Evolutionary conservation across 2,329 filamentous ascomycete species (phyloP).

Genomic region (Exophiala alcalophila): DNA sequence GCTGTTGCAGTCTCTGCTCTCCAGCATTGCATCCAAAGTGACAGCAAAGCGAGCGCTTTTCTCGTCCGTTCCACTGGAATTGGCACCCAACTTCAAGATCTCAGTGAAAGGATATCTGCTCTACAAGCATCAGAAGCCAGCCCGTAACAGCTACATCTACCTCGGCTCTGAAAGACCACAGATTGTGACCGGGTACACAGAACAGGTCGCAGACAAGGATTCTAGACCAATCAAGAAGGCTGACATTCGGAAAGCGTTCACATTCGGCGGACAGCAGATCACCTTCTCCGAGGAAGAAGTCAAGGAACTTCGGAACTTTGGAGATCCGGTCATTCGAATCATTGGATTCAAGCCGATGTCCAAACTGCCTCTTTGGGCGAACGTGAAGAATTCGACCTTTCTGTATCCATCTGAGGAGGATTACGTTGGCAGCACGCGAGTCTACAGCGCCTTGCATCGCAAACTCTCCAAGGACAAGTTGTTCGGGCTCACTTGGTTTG

Average conservation of each 20-base stretch:
- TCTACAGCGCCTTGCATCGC: slow-evolving; percentile 86
- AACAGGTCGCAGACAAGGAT: slow-evolving; percentile 68
- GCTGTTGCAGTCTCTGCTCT: slow-evolving; percentile 74
- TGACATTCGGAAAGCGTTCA: slow-evolving; percentile 89
- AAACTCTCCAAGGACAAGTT: slow-evolving; percentile 78
- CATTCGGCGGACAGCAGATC: slow-evolving; percentile 88
- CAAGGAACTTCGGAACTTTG: slow-evolving; percentile 72
- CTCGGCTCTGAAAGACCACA: slow-evolving; percentile 80
- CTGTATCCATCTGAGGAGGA: slow-evolving; percentile 91
- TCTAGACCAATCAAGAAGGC: slow-evolving; percentile 71
- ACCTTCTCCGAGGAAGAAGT: slow-evolving; percentile 83
- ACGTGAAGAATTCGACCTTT: slow-evolving; percentile 80
- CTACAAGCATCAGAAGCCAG: slow-evolving; percentile 77
- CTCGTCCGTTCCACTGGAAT: slow-evolving; percentile 79
- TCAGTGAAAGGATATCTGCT: slow-evolving; percentile 92
- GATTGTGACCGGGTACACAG: slow-evolving; percentile 71
- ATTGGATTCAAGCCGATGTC: slow-evolving; percentile 88
- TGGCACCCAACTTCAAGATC: slow-evolving; percentile 79
- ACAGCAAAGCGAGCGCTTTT: slow-evolving; percentile 82
- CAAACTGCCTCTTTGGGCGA: slow-evolving; percentile 76
- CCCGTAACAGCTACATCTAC: slow-evolving; percentile 83
- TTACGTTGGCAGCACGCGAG: slow-evolving; percentile 84
- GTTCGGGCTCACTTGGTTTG: slow-evolving; percentile 84
- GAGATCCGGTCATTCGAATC: slow-evolving; percentile 76
- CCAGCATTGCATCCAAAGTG: slow-evolving; percentile 87